Percentiles rank a stretch among this genome's conserved stretches.
phyloP scores from a whole-genome alignment of 2,329 filamentous ascomycete species.

The Myriosclerotinia duriaeana region DNA sequence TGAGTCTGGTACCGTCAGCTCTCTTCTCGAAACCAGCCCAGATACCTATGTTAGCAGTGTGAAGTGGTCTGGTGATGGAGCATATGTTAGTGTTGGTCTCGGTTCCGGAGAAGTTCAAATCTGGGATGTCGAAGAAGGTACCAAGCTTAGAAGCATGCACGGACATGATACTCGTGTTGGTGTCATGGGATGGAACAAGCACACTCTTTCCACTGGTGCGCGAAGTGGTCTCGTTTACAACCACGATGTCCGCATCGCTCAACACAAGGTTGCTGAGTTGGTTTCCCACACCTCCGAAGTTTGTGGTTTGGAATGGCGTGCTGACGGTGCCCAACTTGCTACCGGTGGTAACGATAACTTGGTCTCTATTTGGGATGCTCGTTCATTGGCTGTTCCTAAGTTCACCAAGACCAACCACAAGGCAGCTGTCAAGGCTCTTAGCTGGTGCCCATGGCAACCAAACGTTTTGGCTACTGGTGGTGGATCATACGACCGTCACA shows the following conservation, averaged over 20 bases:
- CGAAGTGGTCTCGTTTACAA: slow-evolving; percentile 96
- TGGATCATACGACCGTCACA: slow-evolving; percentile 94
- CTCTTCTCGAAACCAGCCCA: slow-evolving; percentile 79
- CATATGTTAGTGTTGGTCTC: slow-evolving; percentile 92
- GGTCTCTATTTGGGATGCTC: slow-evolving; percentile 98
- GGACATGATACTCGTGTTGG: slow-evolving; percentile 95
- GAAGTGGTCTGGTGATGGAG: slow-evolving; percentile 97
- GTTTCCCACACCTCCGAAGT: slow-evolving; percentile 97
- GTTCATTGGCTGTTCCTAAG: slow-evolving; percentile 88
- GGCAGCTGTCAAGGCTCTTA: slow-evolving; percentile 94
- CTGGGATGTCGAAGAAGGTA: slow-evolving; percentile 94
- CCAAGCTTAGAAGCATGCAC: slow-evolving; percentile 97
- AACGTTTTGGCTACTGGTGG: slow-evolving; percentile 96
- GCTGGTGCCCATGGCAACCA: slow-evolving; percentile 98
- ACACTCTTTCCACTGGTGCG: slow-evolving; percentile 90
- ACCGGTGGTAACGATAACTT: slow-evolving; percentile 99
- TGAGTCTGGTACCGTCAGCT: slow-evolving; percentile 84
- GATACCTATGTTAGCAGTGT: slow-evolving; percentile 98
- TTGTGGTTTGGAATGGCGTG: slow-evolving; percentile 95
- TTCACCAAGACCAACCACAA: slow-evolving; percentile 99
- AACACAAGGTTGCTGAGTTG: slow-evolving; percentile 97
- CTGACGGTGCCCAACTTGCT: slow-evolving; percentile 92
- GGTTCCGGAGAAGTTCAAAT: slow-evolving; percentile 97
- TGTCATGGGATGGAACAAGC: slow-evolving; percentile 99
- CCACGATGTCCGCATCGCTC: slow-evolving; percentile 94